Conservation (phyloP, 2,329 filamentous ascomycete species). For the Parastagonospora avenae region DNA sequence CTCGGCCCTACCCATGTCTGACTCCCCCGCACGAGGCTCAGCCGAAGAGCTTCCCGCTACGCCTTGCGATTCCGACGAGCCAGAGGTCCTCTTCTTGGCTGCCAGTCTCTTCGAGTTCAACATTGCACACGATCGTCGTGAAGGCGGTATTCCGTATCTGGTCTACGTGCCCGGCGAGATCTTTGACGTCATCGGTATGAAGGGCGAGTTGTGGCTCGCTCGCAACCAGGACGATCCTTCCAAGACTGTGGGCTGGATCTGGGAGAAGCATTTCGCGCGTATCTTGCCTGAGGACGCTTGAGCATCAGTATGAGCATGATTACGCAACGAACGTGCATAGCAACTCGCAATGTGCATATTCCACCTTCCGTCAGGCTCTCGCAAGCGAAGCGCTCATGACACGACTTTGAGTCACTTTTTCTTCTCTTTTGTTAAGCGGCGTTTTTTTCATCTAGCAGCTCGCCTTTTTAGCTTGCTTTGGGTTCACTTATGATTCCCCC, state of each 20-base stretch:
- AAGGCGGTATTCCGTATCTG: constrained; percentile 94
- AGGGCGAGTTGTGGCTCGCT: constrained; percentile 96
- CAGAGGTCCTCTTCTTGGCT: constrained; percentile 84
- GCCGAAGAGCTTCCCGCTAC: constrained; percentile 31
- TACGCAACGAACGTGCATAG: neutral
- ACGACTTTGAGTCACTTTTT: neutral
- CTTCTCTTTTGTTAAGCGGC: constrained; percentile 6
- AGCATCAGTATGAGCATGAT: neutral
- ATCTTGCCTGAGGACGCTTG: constrained; percentile 46
- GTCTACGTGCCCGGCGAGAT: constrained; percentile 91
- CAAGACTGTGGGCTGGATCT: constrained; percentile 91
- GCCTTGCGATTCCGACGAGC: constrained; percentile 59
- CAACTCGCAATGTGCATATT: neutral
- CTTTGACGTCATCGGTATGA: constrained; percentile 80
- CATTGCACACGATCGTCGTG: constrained; percentile 87
- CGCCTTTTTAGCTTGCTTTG: neutral
- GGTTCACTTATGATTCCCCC: constrained; percentile 19
- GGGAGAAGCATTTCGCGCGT: constrained; percentile 89
- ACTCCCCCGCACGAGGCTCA: constrained; percentile 49
- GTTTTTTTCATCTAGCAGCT: neutral
- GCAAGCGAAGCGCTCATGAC: too few species aligned
- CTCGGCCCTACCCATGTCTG: constrained; percentile 81
- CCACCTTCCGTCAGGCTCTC: neutral
- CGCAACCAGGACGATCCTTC: constrained; percentile 91
- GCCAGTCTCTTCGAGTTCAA: constrained; percentile 97